These are phyloP conservation scores for Beauveria caledonica DNA, from an alignment of 2,329 filamentous ascomycete species.

Conservation along the genomic window DNA sequence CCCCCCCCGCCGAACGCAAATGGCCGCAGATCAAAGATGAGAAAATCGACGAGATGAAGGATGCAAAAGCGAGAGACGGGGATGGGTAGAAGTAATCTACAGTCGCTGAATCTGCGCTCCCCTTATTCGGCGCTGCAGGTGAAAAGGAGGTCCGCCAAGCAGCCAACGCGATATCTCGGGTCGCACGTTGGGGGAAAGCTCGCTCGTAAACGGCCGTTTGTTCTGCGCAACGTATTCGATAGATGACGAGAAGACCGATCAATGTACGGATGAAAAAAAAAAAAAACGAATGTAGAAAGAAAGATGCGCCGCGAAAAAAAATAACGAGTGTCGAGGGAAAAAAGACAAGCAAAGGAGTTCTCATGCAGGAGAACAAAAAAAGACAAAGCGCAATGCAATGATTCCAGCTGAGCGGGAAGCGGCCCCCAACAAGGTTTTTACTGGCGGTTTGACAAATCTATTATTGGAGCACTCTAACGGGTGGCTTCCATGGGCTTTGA, in stretches of 20 bases:
- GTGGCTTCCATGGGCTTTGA: background rate
- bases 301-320: background rate
- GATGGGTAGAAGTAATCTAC: no score
- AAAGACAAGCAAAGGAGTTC: background rate
- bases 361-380: background rate
- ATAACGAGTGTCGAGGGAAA: background rate
- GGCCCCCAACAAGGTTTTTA: background rate
- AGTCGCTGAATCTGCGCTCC: background rate
- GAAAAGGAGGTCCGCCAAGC: constrained; percentile 6
- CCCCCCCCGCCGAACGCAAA: constrained; percentile 3
- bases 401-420: background rate
- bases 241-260: no score
- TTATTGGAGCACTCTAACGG: background rate
- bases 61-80: background rate
- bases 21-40: background rate
- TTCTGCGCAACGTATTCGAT: background rate
- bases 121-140: background rate
- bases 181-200: background rate
- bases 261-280: background rate
- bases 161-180: background rate
- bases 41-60: background rate
- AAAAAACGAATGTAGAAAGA: background rate
- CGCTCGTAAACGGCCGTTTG: background rate
- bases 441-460: background rate
- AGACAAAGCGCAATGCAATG: background rate